Evolutionary conservation across 192 early-diverging fungal species (phyloP).

Genomic region (Coemansia sp.): DNA sequence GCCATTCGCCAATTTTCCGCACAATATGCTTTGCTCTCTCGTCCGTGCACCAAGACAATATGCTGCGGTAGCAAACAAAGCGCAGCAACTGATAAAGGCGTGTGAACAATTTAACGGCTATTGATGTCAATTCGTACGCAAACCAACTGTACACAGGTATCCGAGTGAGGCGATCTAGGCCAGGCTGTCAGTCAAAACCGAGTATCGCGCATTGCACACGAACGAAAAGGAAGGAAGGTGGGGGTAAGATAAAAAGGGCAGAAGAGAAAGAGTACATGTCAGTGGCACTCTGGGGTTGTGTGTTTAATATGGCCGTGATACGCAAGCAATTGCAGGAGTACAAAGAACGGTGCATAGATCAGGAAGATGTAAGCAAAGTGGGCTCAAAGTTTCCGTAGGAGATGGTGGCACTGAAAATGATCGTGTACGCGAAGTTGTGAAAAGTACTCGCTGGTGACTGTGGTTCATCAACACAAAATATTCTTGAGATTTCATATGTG

Average conservation of each 20-base stretch:
- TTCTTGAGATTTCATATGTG: too few species aligned
- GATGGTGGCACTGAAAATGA: too few species aligned
- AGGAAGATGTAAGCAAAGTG: too few species aligned
- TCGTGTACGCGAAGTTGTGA: too few species aligned
- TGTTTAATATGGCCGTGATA: too few species aligned
- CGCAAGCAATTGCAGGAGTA: too few species aligned
- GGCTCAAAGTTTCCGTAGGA: too few species aligned
- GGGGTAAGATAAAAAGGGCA: background rate
- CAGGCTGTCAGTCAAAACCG: background rate
- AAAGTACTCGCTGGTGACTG: too few species aligned
- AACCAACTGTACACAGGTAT: background rate
- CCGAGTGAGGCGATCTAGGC: background rate
- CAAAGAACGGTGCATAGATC: too few species aligned
- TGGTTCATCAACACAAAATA: too few species aligned
- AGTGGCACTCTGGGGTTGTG: too few species aligned
- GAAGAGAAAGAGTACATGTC: too few species aligned
- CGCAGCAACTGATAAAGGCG: background rate
- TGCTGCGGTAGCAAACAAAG: background rate
- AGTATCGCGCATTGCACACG: background rate
- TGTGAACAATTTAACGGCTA: background rate
- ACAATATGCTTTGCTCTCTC: background rate
- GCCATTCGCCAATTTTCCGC: conserved; percentile 1
- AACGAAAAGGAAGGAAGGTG: background rate
- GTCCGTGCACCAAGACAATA: background rate
- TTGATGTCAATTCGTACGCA: background rate